These are phyloP conservation scores for Hymenoscyphus salicellus DNA, from an alignment of 2,329 filamentous ascomycete species.

Conservation along the genomic window DNA sequence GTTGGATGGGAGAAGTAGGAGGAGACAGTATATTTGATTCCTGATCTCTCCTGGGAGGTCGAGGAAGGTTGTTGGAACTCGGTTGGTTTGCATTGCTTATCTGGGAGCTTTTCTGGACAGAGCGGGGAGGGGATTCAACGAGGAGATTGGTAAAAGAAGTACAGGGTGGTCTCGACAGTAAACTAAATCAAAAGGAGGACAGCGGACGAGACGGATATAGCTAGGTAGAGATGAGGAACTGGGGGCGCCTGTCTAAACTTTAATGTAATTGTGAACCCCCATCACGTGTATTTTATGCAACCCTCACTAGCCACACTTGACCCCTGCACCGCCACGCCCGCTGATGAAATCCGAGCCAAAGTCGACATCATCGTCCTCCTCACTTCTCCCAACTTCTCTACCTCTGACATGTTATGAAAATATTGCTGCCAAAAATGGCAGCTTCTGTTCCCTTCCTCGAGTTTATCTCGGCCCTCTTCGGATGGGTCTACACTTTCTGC, in stretches of 20 bases:
- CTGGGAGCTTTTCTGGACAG: neutral
- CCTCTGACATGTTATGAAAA: slow-evolving; percentile 12
- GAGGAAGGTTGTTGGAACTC: slow-evolving; percentile 19
- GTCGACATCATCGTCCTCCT: neutral
- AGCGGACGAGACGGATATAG: neutral
- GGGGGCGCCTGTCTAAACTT: neutral
- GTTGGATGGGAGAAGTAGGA: slow-evolving; percentile 30
- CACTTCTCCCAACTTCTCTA: neutral
- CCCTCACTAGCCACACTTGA: neutral
- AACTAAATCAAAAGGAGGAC: no score
- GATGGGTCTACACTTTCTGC: slow-evolving; percentile 71
- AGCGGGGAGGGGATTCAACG: no score
- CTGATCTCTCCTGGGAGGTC: slow-evolving; percentile 57
- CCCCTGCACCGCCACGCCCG: slow-evolving; percentile 2
- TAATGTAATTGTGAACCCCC: neutral
- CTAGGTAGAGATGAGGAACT: neutral
- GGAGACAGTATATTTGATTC: slow-evolving; percentile 51
- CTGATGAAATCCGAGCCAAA: neutral
- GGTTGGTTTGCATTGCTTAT: neutral
- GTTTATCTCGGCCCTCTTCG: slow-evolving; percentile 57
- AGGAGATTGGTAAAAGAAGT: no score
- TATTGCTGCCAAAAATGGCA: slow-evolving; percentile 25
- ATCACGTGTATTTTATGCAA: neutral
- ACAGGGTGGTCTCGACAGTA: no score
- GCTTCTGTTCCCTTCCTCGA: slow-evolving; percentile 43